Evolutionary conservation across 305 asterid species (phyloP), one percentile per base, ranked within the genome.

Genomic region (Fraxinus ornus): DNA sequence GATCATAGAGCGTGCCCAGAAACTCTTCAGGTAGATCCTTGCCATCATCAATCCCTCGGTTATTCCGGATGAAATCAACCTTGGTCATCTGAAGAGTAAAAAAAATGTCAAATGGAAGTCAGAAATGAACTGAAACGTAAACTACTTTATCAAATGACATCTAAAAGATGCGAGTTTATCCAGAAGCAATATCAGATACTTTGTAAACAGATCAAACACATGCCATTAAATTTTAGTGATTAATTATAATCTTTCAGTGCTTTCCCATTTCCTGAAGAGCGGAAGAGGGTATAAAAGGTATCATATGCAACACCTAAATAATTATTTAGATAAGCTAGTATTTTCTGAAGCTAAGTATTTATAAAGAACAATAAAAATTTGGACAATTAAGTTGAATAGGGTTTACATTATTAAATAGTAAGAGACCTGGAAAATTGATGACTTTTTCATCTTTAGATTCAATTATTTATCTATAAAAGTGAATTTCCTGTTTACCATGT

Each of bases 51-150:
- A 97, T 97, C 78, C 99, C 99, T 71, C 99, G 97, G 86, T 97
- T 97, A 90, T 97, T 97, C 88, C 98, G 93, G 86, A 97, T 90
- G 89, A 97, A 97, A 89, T 95, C 99, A 87, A 94, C 95, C 91
- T 94, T 94, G 77, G 92, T 87, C 99, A 97, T 97, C 99, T 97
- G 81, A 86, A 87, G 24, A 81, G 79, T 79, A 84, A 88, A 89
- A 89, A 83, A 86, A 88, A 85, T 78, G 78, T 62, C 86, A 87
- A 32, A 68, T 28, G 83, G 70, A 73, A 82, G 88, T 86, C 88
- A 86, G 82, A 87, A 81, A 76, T 71, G 55, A 81, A 60, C 74
- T 35, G 35, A 39, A 70, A 35, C 68, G 70, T 32, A 86, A 60
- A 64, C 77, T 78, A 88, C 62, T 15, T 44, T 60, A 83, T 75